Base-by-base conservation (phyloP, 2,329 filamentous ascomycete species). In the Calonectria henricotiae region DNA sequence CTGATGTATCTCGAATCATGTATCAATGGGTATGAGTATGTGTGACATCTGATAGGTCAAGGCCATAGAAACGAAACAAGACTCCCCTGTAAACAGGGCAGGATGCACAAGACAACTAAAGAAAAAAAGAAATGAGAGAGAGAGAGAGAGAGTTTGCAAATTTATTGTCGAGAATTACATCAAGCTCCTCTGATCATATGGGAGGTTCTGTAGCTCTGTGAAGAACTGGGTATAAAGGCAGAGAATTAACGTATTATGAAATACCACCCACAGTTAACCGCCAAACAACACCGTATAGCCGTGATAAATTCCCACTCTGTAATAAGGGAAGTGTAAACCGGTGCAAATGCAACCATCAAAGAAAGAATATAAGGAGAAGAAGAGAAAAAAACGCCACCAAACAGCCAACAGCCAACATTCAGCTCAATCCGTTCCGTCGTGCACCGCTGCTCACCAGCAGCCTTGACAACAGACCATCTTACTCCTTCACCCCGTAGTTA, bases 401-500 rank as follows among this genome's bases (percentile, higher is more conserved):
- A 58, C 51, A 27, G 23, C 35, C 51, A 39, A 58, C 51, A 27
- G 23, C 35, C 51, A 37, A 9, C 23, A 58, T 25, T 32, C 35
- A 20, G 20, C 35, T 13, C 32, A 39, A 39, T 20, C 32, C 51
- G 23, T 23, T 58, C 13, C 35, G 23, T 15, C 6, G 23, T 39
- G 35, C 37, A 61, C 25, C 37, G 39, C 20, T 32, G 39, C 37
- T 20, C 55, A 15, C 23, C 39, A 20, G 15, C 25, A 41, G 23
- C n/a, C 11, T 8, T 23, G 51, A 71, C 37, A 70, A 67, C 46
- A 37, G 20, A 73, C 23, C 30, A 49, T 63, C 35, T 30, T 37
- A 23, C 47, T 51, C n/a, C 4, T 15, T 80, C 74, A 82, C 67
- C 74, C 77, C n/a, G 75, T 82, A 35, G 74, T 78, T 25, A 82